Percentiles rank a stretch among this genome's conserved stretches.
phyloP scores from a whole-genome alignment of 164 flowering plant species.

The Houttuynia cordata region DNA sequence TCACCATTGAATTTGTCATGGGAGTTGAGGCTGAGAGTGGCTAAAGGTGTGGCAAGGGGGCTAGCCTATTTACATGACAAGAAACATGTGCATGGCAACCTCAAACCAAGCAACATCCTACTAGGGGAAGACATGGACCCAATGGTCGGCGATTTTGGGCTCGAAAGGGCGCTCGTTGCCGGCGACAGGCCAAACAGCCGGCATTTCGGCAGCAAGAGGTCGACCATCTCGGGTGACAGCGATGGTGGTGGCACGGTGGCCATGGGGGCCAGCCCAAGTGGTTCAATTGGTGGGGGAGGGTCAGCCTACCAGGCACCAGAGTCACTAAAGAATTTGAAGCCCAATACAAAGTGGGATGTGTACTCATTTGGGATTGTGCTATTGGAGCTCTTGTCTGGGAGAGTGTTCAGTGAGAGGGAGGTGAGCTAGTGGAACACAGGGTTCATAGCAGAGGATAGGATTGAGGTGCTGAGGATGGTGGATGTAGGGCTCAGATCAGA shows the following conservation, averaged over 20 bases:
- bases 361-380: slow-evolving; percentile 74
- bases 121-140: slow-evolving; percentile 83
- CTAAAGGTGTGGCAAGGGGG: slow-evolving; percentile 84
- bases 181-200: slow-evolving; percentile 59
- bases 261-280: slow-evolving; percentile 32
- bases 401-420: slow-evolving; percentile 37
- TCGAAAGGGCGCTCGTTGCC: slow-evolving; percentile 44
- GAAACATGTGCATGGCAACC: slow-evolving; percentile 89
- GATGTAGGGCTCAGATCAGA: slow-evolving; percentile 72
- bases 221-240: slow-evolving; percentile 70
- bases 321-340: slow-evolving; percentile 66
- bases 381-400: slow-evolving; percentile 77
- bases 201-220: slow-evolving; percentile 82
- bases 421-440: slow-evolving; percentile 36
- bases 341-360: slow-evolving; percentile 85
- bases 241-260: slow-evolving; percentile 19
- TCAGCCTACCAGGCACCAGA: slow-evolving; percentile 89
- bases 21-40: slow-evolving; percentile 78
- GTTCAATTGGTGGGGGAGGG: slow-evolving; percentile 26
- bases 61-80: slow-evolving; percentile 79
- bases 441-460: slow-evolving; percentile 41
- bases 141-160: slow-evolving; percentile 78
- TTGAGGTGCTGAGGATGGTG: slow-evolving; percentile 48
- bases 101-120: slow-evolving; percentile 85
- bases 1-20: slow-evolving; percentile 73